Conservation (phyloP, 1,284 basidiomycete species). For the Rhodotorula sp. region DNA sequence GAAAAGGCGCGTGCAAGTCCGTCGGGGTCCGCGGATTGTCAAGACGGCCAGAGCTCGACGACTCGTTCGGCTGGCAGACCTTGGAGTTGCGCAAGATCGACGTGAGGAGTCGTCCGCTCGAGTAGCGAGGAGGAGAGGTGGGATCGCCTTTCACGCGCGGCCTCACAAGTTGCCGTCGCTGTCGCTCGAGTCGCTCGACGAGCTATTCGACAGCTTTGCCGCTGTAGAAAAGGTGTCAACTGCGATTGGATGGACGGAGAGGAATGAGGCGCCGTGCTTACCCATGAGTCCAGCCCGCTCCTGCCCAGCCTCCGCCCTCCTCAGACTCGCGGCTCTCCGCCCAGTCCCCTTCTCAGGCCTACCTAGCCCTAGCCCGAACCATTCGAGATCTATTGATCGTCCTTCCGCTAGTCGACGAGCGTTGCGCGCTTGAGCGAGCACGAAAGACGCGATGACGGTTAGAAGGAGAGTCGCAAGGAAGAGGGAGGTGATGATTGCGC, state of each 20-base stretch:
- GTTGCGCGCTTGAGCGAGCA: background rate
- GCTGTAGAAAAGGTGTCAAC: background rate
- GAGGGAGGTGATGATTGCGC: background rate
- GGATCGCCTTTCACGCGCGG: background rate
- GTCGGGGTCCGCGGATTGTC: no score
- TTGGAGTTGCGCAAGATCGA: no score
- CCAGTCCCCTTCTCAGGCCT: background rate
- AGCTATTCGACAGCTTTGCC: background rate
- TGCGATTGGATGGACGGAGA: no score
- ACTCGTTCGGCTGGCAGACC: no score
- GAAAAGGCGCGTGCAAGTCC: no score
- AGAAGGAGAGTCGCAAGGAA: background rate
- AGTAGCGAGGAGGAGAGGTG: no score
- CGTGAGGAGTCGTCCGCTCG: no score
- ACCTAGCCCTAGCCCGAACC: background rate
- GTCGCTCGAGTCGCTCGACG: slow-evolving; percentile 7
- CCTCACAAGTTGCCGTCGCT: background rate
- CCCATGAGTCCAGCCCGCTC: background rate
- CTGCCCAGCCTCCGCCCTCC: no score
- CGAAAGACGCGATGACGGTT: background rate
- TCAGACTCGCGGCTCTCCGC: background rate
- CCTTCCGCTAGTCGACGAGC: background rate
- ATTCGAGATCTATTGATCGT: background rate
- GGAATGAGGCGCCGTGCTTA: background rate
- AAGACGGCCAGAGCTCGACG: no score